Percentiles rank a stretch among this genome's conserved stretches.
Evolutionary conservation across 2,329 filamentous ascomycete species (phyloP).

Genomic region (Mollisia scopiformis): DNA sequence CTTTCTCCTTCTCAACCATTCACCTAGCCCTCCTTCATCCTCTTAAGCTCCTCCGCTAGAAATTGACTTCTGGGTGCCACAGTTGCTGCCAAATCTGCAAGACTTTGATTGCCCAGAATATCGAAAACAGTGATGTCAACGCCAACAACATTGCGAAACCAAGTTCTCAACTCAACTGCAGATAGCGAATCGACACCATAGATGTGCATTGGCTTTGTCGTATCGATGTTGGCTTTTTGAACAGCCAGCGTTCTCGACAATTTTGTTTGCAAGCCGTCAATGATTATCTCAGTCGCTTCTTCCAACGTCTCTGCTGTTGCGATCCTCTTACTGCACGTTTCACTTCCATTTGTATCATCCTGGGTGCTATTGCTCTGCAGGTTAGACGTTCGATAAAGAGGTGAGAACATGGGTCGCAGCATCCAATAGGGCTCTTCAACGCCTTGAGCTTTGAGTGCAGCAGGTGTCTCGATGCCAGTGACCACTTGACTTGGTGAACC

Average conservation of each 20-base stretch:
- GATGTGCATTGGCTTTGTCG: conserved; percentile 31
- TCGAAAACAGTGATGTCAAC: conserved; percentile 38
- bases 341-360: background rate
- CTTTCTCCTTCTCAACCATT: too few relatives aligned
- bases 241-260: conserved; percentile 32
- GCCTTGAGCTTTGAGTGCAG: too few relatives aligned
- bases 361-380: background rate
- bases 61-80: too few relatives aligned
- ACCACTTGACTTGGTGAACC: background rate
- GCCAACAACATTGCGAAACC: conserved; percentile 46
- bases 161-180: conserved; percentile 52
- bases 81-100: background rate
- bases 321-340: background rate
- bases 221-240: conserved; percentile 28
- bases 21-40: too few relatives aligned
- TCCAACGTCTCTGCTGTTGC: background rate
- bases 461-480: too few relatives aligned
- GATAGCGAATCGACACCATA: conserved; percentile 56
- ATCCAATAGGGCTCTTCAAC: too few relatives aligned
- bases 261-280: background rate
- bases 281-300: background rate
- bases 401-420: too few relatives aligned
- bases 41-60: too few relatives aligned
- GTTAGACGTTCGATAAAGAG: too few relatives aligned
- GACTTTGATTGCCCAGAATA: background rate